These are phyloP conservation scores for Saussurea involucrata DNA, from an alignment of 129 eudicot genomes.

Conservation along the genomic window DNA sequence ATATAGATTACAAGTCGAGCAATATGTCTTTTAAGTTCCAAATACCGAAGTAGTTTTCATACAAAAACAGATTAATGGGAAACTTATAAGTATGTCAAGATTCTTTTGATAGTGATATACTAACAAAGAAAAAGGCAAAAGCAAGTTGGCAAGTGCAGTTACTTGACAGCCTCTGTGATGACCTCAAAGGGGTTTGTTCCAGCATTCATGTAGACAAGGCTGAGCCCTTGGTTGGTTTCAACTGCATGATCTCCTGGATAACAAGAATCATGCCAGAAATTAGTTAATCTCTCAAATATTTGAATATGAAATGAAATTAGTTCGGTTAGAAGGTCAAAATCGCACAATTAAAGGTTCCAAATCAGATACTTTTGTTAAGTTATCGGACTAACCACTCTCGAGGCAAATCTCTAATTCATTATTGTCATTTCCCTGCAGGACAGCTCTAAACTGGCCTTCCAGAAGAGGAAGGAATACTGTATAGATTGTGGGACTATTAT, in stretches of 20 bases:
- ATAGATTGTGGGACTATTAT: conserved; percentile 58
- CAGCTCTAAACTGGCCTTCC: conserved; percentile 92
- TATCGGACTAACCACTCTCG: conserved; percentile 83
- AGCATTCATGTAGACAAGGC: conserved; percentile 86
- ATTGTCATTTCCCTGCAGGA: conserved; percentile 86
- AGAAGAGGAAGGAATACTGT: conserved; percentile 87
- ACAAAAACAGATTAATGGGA: neutral
- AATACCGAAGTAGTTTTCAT: neutral
- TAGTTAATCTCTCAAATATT: neutral
- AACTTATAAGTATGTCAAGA: neutral
- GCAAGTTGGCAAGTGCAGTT: conserved; percentile 25
- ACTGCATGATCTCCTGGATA: conserved; percentile 78
- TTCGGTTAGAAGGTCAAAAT: neutral
- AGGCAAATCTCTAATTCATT: conserved; percentile 90
- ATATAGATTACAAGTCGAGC: neutral
- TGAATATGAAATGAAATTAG: neutral
- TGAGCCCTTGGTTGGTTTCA: conserved; percentile 66
- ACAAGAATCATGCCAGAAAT: conserved; percentile 18
- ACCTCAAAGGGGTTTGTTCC: conserved; percentile 94
- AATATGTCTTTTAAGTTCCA: neutral
- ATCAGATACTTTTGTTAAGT: neutral
- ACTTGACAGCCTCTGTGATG: conserved; percentile 80
- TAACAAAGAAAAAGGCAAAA: neutral
- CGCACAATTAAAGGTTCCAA: neutral
- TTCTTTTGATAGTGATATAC: neutral